Evolutionary conservation across 371 early-diverging fungal species (phyloP).

Genomic region (Mucor piriformis): DNA sequence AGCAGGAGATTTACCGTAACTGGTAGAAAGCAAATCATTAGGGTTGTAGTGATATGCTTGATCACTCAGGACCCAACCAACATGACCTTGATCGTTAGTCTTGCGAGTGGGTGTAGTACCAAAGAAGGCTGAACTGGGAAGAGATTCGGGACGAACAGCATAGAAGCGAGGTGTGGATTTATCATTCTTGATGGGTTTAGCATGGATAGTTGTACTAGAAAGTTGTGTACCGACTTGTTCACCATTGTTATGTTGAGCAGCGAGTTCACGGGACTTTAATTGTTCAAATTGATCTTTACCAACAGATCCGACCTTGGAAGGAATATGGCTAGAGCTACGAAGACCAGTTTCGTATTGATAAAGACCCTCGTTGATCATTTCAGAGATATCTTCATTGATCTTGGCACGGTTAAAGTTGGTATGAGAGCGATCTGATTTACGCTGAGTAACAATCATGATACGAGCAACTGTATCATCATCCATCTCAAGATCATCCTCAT

Average conservation of each 20-base stretch:
- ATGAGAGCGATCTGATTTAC: conserved; percentile 74
- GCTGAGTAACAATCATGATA: conserved; percentile 91
- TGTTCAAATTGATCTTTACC: conserved; percentile 69
- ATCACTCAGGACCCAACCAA: conserved; percentile 85
- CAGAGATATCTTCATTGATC: conserved; percentile 85
- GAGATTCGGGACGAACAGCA: conserved; percentile 61
- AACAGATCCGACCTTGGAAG: conserved; percentile 71
- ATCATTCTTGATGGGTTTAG: conserved; percentile 37
- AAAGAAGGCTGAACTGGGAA: conserved; percentile 54
- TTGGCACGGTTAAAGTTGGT: conserved; percentile 79
- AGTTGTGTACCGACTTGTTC: conserved; percentile 30
- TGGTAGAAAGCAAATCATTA: conserved; percentile 45
- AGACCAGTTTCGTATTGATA: conserved; percentile 86
- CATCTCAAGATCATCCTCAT: conserved; percentile 71
- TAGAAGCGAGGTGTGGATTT: conserved; percentile 66
- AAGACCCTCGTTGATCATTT: conserved; percentile 95
- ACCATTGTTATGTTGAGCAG: conserved; percentile 14
- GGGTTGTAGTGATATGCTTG: conserved; percentile 57
- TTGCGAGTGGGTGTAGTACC: conserved; percentile 49
- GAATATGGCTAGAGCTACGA: conserved; percentile 34
- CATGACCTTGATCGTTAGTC: conserved; percentile 75
- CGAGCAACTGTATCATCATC: conserved; percentile 89
- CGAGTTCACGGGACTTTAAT: conserved; percentile 30
- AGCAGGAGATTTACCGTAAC: conserved; percentile 47
- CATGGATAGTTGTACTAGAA: conserved; percentile 26